A percentile compares a stretch with the other conserved stretches of the same genome.
These are phyloP conservation scores for Sporothrix protearum DNA, from an alignment of 2,329 filamentous ascomycete genomes.

Conservation along the genomic window DNA sequence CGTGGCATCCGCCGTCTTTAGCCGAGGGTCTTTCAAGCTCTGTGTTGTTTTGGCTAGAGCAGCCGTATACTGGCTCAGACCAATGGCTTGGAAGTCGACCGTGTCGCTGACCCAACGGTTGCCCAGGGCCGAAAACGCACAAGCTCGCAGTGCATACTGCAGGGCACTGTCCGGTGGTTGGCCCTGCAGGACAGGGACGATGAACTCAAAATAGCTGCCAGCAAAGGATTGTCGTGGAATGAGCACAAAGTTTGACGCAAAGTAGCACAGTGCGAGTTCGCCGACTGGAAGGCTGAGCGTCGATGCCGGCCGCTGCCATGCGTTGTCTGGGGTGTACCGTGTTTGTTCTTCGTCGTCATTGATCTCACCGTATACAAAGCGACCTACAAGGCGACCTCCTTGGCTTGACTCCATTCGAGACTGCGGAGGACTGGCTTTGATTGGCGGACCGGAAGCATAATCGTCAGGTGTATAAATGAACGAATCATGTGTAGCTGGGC, in stretches of 20 bases:
- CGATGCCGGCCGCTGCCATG: slow-evolving; percentile 18
- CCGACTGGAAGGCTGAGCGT: slow-evolving; percentile 49
- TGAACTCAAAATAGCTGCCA: slow-evolving; percentile 56
- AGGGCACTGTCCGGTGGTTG: not conserved
- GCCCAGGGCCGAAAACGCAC: not conserved
- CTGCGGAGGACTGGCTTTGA: not conserved
- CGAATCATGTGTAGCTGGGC: not conserved
- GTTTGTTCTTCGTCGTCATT: not conserved
- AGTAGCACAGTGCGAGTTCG: slow-evolving; percentile 56
- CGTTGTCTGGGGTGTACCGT: not conserved
- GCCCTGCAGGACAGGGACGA: slow-evolving; percentile 31
- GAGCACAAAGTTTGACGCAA: slow-evolving; percentile 59
- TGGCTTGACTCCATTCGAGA: not conserved
- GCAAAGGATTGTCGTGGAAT: slow-evolving; percentile 47
- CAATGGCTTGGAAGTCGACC: not conserved
- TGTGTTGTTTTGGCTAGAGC: not conserved
- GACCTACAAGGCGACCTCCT: not conserved
- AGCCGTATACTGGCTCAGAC: not conserved
- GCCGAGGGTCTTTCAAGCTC: not conserved
- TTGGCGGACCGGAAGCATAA: not conserved
- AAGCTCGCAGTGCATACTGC: not conserved
- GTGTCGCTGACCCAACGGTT: slow-evolving; percentile 8
- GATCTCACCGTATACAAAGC: not conserved
- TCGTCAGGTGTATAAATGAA: not conserved
- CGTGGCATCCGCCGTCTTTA: not conserved